Percentiles rank a stretch among this genome's conserved stretches.
Evolutionary conservation across 176 grass and related monocot species (phyloP).

Genomic region (Aegilops speltoides): DNA sequence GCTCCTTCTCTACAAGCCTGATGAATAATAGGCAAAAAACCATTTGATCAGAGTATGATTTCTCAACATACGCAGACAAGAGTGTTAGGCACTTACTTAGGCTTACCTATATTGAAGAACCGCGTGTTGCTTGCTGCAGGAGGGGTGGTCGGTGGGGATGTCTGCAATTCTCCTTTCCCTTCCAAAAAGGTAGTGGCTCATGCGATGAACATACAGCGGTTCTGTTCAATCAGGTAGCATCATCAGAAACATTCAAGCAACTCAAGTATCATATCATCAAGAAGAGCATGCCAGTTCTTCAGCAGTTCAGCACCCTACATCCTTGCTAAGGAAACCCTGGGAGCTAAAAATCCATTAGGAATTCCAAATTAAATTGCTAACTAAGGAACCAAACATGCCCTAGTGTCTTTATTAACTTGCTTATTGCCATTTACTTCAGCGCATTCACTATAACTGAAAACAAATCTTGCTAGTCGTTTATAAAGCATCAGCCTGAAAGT

Average conservation of each 20-base stretch:
- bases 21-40: constrained; percentile 38
- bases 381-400: neutral
- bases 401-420: neutral
- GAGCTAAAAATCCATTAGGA: no score
- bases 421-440: neutral
- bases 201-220: constrained; percentile 86
- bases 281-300: neutral
- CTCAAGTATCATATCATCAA: constrained; percentile 12
- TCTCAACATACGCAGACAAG: neutral
- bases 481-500: neutral
- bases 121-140: constrained; percentile 97
- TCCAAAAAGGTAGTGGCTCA: constrained; percentile 92
- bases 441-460: constrained; percentile 22
- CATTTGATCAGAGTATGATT: constrained; percentile 27
- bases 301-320: constrained; percentile 8
- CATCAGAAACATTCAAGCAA: constrained; percentile 20
- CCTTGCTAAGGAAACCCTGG: neutral
- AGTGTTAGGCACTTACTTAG: neutral
- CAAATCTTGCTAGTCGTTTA: neutral
- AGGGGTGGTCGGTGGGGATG: constrained; percentile 89
- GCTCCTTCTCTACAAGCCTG: constrained; percentile 93
- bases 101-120: constrained; percentile 48
- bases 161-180: constrained; percentile 96
- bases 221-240: constrained; percentile 52
- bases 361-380: no score